Evolutionary conservation across 345 rosid genomes (phyloP), one percentile per base, ranked within the genome.

Genomic region (Sisymbrium irio): DNA sequence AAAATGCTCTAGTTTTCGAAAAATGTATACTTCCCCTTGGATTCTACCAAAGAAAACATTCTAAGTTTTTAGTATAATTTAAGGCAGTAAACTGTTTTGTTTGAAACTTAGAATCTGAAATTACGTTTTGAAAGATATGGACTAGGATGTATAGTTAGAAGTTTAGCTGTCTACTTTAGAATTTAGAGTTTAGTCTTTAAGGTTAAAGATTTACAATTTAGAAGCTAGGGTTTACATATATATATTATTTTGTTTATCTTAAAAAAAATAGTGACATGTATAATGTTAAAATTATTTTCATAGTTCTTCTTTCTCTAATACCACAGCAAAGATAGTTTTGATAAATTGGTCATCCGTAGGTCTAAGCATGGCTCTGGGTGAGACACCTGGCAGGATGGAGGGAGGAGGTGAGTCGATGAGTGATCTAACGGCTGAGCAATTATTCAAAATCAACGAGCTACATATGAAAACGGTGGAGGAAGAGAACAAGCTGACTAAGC

Each of bases 391-490:
- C 4, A 36, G 39, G 18, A 25, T 12, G 2, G 65, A 9, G 4
- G 56, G 20, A 44, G 59, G 15, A 73, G 58, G 33, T 40, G 54
- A 28, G 1, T 27, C 76, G 10, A 72, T 82, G 8, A 71, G 80
- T 37, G 81, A 71, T 3, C 67, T 85, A 9, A 69, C 87, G 36
- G 35, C 80, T 37, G 45, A 36, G 4, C 84, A 83, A 13, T 14
- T 85, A 6, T 11, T 11, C 15, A 37, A 40, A 70, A 37, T 82
- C 14, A 79, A 83, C 44, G 73, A 72, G 20, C 59, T 85, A 54
- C 86, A 82, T 22, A 9, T 35, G 0, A 77, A 25, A 62, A 79
- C 82, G 12, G 56, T 85, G 0, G 32, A 69, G 3, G 78, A 71
- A 19, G 83, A 85, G 70, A 82, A 82, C 7, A 71, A 59, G 54